Evolutionary conservation across 163 green algal genomes (phyloP), one percentile per base, ranked within the genome.

Genomic region (Chlamydomonas reinhardtii): DNA sequence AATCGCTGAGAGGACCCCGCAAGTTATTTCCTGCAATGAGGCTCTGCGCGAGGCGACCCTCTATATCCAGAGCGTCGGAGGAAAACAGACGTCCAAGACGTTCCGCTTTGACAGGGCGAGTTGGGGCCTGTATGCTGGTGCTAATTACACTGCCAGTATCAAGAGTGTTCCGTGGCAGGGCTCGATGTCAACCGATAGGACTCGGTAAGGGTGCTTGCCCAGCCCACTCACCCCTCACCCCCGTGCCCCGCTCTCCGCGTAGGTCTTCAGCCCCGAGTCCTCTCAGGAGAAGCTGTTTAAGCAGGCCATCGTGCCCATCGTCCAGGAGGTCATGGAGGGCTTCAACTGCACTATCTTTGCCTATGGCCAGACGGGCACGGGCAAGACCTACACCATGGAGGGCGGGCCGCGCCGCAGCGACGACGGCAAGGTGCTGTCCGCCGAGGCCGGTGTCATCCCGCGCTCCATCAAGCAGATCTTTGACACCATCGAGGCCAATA

Each of bases 291-390:
- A 95, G 68, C 87, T 99, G 11, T 99, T 97, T 89, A 92, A 95
- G 52, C 87, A 95, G 37, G 95, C 96, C 3, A 95, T 99, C 19
- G 69, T 94, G 32, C 96, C 96, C 17, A 98, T 99, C 54, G 97
- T 99, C 35, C 84, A 98, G 34, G 97, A 99, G 91, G 97, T 99
- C 43, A 90, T 99, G 80, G 95, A 99, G 22, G 97, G 97, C 52
- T 99, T 99, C 91, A 99, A 99, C 85, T 99, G 97, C 95, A 99
- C 97, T 59, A 99, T 99, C 76, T 99, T 99, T 91, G 97, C 97
- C 0, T 99, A 99, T 88, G 97, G 94, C 2, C 95, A 97, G 85
- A 97, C 94, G 31, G 93, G 94, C 39, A 98, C 96, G 20, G 96
- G 96, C 66, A 99, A 99, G 88, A 99, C 97, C 3, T 98, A 97